Conservation (phyloP, 208 protist species). For the Acanthamoeba rhysodes region DNA sequence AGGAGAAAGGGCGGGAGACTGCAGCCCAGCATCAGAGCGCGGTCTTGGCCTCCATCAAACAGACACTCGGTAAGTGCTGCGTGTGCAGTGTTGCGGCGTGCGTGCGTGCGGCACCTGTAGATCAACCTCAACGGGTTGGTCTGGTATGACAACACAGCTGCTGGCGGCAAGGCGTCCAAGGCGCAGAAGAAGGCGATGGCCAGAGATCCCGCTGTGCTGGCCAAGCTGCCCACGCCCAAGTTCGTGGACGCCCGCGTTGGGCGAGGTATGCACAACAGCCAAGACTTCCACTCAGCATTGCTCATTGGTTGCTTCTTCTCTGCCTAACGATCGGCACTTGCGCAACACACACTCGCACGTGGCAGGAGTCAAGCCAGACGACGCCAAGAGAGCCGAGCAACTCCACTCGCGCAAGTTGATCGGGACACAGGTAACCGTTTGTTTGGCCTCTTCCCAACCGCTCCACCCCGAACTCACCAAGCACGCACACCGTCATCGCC, state of each 20-base stretch:
- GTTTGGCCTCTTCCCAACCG: not conserved
- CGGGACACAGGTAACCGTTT: conserved; percentile 9
- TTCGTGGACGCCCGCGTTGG: conserved; percentile 15
- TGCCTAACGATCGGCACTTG: not conserved
- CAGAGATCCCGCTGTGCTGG: not conserved
- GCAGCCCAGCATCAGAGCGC: not conserved
- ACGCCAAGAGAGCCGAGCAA: not conserved
- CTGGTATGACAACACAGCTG: not conserved
- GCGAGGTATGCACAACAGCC: not conserved
- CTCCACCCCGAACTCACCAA: not conserved
- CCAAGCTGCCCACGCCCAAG: conserved; percentile 1
- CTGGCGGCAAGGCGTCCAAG: conserved; percentile 6
- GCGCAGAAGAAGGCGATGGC: conserved; percentile 43
- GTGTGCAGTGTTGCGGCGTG: not conserved
- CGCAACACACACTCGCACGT: not conserved
- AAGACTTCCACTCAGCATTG: not conserved
- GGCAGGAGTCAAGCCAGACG: conserved; percentile 16
- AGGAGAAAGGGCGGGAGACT: not conserved
- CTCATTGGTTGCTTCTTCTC: not conserved
- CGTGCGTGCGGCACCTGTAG: not conserved
- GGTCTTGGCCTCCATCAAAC: not conserved
- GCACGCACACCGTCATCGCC: not conserved
- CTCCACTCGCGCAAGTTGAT: conserved; percentile 18
- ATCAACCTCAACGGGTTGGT: not conserved
- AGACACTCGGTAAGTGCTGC: not conserved